These are phyloP conservation scores for Tritrichomonas foetus DNA, from an alignment of 208 protist species.

Conservation along the genomic window DNA sequence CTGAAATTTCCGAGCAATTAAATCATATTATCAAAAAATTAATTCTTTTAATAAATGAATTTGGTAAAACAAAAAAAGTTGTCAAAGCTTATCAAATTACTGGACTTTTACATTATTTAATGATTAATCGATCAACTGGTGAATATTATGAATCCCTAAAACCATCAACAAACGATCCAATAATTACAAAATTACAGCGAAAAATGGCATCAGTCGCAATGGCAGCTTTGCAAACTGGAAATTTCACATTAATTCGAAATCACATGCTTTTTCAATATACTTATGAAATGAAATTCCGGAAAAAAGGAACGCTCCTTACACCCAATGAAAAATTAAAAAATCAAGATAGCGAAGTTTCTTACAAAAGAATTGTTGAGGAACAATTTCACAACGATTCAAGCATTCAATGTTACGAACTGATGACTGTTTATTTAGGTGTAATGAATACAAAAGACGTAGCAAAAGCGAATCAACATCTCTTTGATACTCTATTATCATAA, in stretches of 20 bases:
- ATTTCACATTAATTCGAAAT: background rate
- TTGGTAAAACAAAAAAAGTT: background rate
- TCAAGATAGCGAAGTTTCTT: background rate
- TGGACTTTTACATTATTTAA: conserved; percentile 8
- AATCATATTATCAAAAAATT: background rate
- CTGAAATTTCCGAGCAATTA: background rate
- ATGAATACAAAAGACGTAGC: background rate
- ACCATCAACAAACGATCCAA: background rate
- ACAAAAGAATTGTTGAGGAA: background rate
- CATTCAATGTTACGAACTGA: background rate
- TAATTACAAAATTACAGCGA: background rate
- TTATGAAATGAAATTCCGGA: background rate
- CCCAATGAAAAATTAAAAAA: no score
- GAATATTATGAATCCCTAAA: background rate
- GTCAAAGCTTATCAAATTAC: background rate
- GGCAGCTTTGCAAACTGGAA: background rate
- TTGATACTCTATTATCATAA: background rate
- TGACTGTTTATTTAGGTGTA: background rate
- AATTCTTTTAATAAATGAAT: background rate
- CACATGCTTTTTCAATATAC: conserved; percentile 26
- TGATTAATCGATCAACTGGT: background rate
- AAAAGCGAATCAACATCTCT: background rate
- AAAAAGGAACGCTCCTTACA: no score
- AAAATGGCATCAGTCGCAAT: background rate
- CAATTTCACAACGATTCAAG: background rate